Evolutionary conservation across 192 early-diverging fungal species (phyloP), one percentile per base, ranked within the genome.

Genomic region (Linderina pennispora): DNA sequence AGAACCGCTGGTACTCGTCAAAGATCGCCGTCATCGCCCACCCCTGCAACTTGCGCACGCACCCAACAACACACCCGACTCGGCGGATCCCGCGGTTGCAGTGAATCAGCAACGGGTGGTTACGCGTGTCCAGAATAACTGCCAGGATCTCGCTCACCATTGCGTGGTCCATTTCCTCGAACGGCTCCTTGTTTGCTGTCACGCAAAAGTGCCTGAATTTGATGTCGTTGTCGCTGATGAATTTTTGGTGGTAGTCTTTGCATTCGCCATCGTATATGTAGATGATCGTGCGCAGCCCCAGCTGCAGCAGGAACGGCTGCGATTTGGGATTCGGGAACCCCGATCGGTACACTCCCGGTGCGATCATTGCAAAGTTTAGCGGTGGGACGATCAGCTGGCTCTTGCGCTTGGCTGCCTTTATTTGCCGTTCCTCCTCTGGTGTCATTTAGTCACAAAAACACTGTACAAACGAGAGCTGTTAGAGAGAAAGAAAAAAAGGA

Each of bases 1-100:
- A 88, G 48, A 98, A 98, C 31, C 91, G 64, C 35, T 90, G 72
- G 55, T 96, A 98, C 71, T 98, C 96, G 74, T 94, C 92, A 79
- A 97, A 98, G 13, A 94, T 96, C 4, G 88, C 85, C 0, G 96
- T 91, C 81, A 94, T 83, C 15, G 91, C 91, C 96, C 96, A 98
- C 36, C 81, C 81, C 47, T 97, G 92, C 36, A 94, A 74, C 62
- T 94, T 97, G 18, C 96, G 68, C 13, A 98, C 74, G 48, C 91
- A 94, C 3, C 94, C 94, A 15, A 98, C 82, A 18, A 98, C 41
- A 55, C 94, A 98, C 5, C 92, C 96, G 16, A 94, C 85, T 10
- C 96, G 81, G 52, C 94, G 85, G 54, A 92, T 97, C 36, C 94
- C 95, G 20, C 93, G 87, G 48, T 93, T 87, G 55, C 94, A 98